Conservation (phyloP, 176 grass and related monocot genomes). For the Triticum aestivum region IWGSC_CS_RefSeq_v2.1 NC_057807.1:382020608-382021107, state of each 20-base stretch:
- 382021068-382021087: conserved; percentile 97
- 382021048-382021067: conserved; percentile 98
- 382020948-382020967: neutral
- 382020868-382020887: conserved; percentile 96
- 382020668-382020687: neutral
- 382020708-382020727: neutral
- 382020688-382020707: conserved; percentile 10
- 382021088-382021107: conserved; percentile 95
- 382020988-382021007: neutral
- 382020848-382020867: conserved; percentile 94
- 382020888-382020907: conserved; percentile 85
- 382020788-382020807: no score
- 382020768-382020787: no score
- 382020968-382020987: neutral
- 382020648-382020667: neutral
- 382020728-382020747: no score
- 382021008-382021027: conserved; percentile 18
- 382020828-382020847: conserved; percentile 32
- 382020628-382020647: neutral
- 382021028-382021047: conserved; percentile 59
- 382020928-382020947: conserved; percentile 19
- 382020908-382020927: conserved; percentile 84
- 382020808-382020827: neutral
- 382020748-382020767: no score
- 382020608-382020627: neutral